phyloP scores from a whole-genome alignment of 805 yeast species.

The Zygotorulaspora chibaensis region DNA sequence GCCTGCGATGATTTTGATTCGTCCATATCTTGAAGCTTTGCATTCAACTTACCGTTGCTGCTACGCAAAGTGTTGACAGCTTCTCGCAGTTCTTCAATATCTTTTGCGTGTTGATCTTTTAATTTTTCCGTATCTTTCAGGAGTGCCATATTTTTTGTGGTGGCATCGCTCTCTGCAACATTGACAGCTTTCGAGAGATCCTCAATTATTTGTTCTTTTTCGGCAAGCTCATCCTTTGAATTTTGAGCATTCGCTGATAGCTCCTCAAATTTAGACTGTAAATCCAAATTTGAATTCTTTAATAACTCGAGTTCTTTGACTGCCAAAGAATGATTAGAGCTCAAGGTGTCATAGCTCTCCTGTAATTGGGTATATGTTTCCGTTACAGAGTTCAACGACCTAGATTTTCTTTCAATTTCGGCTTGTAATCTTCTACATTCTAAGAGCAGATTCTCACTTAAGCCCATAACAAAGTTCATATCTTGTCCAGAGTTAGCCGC shows the following conservation, averaged over 20 bases:
- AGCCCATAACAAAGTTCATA: conserved; percentile 66
- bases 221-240: conserved; percentile 42
- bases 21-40: conserved; percentile 19
- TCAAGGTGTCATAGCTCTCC: conserved; percentile 16
- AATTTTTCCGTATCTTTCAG: conserved; percentile 40
- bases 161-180: conserved; percentile 39
- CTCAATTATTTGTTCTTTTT: conserved; percentile 39
- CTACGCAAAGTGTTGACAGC: conserved; percentile 60
- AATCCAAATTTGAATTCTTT: conserved; percentile 61
- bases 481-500: conserved; percentile 45
- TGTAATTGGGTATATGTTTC: conserved; percentile 40
- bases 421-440: conserved; percentile 70
- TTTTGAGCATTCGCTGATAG: conserved; percentile 31
- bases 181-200: conserved; percentile 2
- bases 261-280: conserved; percentile 49
- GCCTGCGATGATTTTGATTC: background rate
- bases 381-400: conserved; percentile 39
- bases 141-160: conserved; percentile 37
- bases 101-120: conserved; percentile 37
- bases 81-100: conserved; percentile 45
- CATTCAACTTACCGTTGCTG: conserved; percentile 48
- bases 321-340: conserved; percentile 16
- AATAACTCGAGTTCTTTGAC: conserved; percentile 27
- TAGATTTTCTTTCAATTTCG: conserved; percentile 49
- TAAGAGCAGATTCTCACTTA: conserved; percentile 64